phyloP scores from a whole-genome alignment of 2,329 filamentous ascomycete species.

The Ampelomyces quisqualis region DNA sequence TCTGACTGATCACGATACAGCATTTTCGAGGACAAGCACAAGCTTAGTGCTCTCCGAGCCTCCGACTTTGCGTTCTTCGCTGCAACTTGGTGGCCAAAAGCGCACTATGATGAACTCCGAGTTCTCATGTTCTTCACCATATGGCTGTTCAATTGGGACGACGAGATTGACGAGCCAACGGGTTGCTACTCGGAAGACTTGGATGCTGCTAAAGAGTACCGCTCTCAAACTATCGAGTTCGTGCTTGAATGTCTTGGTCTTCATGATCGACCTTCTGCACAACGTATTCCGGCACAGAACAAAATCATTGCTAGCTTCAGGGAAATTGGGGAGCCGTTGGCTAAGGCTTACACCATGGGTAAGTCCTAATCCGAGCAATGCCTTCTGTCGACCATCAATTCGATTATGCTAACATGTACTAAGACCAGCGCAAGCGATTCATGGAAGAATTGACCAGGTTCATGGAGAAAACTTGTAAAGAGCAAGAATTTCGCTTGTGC shows the following conservation, averaged over 20 bases:
- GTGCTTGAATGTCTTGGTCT: neutral
- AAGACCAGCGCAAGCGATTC: neutral
- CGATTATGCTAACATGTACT: neutral
- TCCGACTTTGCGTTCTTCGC: neutral
- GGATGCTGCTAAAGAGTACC: neutral
- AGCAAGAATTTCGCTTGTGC: neutral
- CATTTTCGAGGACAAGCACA: neutral
- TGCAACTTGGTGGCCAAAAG: neutral
- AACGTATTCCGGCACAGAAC: neutral
- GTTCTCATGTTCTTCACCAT: neutral
- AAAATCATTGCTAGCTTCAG: neutral
- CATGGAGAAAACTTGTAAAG: neutral
- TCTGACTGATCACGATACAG: neutral
- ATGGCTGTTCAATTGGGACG: constrained; percentile 1
- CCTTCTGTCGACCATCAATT: too few relatives aligned
- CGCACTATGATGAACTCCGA: neutral
- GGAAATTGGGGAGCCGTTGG: neutral
- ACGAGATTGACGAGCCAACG: neutral
- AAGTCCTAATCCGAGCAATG: too few relatives aligned
- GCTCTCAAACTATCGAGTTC: neutral
- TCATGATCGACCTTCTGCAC: neutral
- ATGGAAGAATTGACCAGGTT: neutral
- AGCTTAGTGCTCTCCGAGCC: neutral
- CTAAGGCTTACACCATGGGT: neutral
- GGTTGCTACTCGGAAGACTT: neutral